phyloP scores from a whole-genome alignment of 129 eudicot genomes.

The Centrapalus pauciflorus region DNA sequence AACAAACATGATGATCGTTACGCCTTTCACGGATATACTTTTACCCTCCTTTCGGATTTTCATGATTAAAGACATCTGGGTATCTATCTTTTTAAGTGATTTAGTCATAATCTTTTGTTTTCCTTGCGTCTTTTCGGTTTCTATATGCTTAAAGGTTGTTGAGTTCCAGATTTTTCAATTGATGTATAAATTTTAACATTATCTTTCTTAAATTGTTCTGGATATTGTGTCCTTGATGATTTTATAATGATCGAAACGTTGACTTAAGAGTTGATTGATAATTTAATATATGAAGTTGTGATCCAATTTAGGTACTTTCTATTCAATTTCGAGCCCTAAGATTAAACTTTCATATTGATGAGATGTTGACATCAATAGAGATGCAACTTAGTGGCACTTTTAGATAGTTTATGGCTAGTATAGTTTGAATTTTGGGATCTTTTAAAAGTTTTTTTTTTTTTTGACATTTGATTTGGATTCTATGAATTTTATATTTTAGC shows the following conservation, averaged over 20 bases:
- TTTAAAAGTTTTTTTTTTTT: background rate
- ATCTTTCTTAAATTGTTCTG: constrained; percentile 9
- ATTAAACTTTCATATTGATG: background rate
- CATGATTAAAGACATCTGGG: background rate
- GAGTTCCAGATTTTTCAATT: constrained; percentile 10
- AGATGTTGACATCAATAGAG: background rate
- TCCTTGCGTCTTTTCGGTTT: background rate
- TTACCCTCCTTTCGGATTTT: background rate
- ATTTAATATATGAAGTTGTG: constrained; percentile 6
- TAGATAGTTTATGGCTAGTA: background rate
- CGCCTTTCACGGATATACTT: background rate
- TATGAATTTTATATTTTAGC: background rate
- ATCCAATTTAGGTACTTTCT: constrained; percentile 1
- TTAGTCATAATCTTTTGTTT: background rate
- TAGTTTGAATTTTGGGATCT: background rate
- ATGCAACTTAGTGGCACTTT: background rate
- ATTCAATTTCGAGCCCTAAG: background rate
- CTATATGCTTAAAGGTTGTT: background rate
- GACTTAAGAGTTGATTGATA: constrained; percentile 1
- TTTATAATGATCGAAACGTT: constrained; percentile 4
- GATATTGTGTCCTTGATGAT: background rate
- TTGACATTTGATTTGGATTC: background rate
- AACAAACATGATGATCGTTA: constrained; percentile 2
- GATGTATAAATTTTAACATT: background rate
- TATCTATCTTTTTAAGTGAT: constrained; percentile 1